Base-by-base conservation (phyloP, 2,329 filamentous ascomycete species). In the Diplodia seriata region DNA sequence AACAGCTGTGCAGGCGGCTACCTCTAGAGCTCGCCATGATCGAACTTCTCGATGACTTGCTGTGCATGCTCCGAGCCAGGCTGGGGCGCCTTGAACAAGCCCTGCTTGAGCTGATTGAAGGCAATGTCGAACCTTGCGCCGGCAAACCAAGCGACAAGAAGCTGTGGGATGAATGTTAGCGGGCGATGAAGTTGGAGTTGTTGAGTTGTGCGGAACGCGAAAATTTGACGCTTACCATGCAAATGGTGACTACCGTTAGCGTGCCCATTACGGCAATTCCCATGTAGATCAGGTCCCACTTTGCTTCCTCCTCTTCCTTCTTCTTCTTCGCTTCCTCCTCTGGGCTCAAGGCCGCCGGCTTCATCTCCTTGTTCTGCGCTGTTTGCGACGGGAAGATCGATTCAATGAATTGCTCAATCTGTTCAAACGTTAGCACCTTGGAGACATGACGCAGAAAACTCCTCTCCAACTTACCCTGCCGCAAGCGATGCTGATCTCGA, bases 351-450 rank as follows among this genome's bases (percentile, higher is more conserved):
- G 33, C 33, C 54, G 73, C 73, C 31, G 72, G 72, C 66, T 69
- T 68, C 31, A 66, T 61, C 54, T 54, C 49, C 68, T 71, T 73
- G 74, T 59, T 70, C 69, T 64, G 74, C 72, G 68, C 66, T 31
- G 82, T 89, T 79, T 97, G 93, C 9, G 88, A 86, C 3, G 95
- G 95, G 87, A 94, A 98, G 73, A 98, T 89, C 5, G 89, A 90
- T 80, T 98, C 94, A 77, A 98, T 97, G 78, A 97, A 97, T 83
- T 95, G 91, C 79, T 98, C 94, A 71, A 97, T 92, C 91, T 95
- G 74, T 4, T 40, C 8, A 3, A 26, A 26, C 23, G 47, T 63
- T 18, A 63, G 59, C 51, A 57, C 51, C 15, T 38, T 14, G 69
- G 72, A 20, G 72, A 67, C n/a, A 40, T 29, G 18, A 62, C 20